These are phyloP conservation scores for Penicillium turbatum DNA, from an alignment of 495 filamentous ascomycete species.

Conservation along the genomic window DNA sequence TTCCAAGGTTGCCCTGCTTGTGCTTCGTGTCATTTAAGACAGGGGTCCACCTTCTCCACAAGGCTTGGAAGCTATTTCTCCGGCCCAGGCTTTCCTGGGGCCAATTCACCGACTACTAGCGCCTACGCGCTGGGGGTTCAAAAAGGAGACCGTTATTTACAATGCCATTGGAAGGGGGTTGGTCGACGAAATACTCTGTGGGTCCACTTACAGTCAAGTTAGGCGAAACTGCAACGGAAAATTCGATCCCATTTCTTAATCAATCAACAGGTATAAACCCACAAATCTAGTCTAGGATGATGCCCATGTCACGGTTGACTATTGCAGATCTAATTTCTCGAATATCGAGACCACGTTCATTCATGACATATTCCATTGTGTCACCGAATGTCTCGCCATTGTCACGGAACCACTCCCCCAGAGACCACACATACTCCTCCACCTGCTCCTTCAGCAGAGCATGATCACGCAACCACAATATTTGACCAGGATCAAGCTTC, in stretches of 20 bases:
- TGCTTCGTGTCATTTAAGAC: background rate
- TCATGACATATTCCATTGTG: conserved; percentile 44
- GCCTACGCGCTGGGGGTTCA: too few relatives aligned
- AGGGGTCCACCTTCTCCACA: conserved; percentile 8
- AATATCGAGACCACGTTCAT: conserved; percentile 39
- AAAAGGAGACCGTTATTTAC: background rate
- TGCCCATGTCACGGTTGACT: conserved; percentile 27
- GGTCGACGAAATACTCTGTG: too few relatives aligned
- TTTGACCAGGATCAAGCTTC: conserved; percentile 56
- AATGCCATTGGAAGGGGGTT: too few relatives aligned
- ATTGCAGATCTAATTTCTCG: conserved; percentile 29
- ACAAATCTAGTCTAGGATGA: conserved; percentile 17
- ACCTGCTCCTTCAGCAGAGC: conserved; percentile 51
- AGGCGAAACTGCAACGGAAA: too few relatives aligned
- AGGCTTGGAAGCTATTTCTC: conserved; percentile 2
- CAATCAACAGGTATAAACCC: background rate
- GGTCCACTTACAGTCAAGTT: too few relatives aligned
- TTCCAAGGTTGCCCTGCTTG: too few relatives aligned
- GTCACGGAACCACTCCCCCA: conserved; percentile 60
- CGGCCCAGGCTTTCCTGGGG: background rate
- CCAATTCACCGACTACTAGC: too few relatives aligned
- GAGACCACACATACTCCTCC: conserved; percentile 44
- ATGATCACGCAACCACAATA: conserved; percentile 53
- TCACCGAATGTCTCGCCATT: conserved; percentile 59
- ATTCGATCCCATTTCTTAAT: background rate